phyloP scores from a whole-genome alignment of 163 green algal species.

The Chlorella variabilis region DNA sequence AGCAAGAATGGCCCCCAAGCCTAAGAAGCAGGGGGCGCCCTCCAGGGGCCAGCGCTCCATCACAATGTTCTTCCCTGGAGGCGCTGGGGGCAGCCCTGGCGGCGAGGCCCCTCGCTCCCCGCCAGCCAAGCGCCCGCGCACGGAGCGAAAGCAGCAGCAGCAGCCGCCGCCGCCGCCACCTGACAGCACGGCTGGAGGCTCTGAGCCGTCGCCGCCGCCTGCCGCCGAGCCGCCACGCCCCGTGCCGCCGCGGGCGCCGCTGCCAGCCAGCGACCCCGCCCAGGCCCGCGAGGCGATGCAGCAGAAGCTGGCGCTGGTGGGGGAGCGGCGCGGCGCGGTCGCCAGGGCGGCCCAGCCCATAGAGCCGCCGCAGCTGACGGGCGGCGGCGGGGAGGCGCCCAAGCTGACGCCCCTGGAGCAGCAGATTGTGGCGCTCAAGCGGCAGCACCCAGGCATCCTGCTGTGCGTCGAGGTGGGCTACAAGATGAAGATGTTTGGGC shows the following conservation, averaged over 20 bases:
- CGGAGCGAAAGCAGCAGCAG: neutral
- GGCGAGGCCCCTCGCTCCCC: neutral
- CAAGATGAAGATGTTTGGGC: conserved; percentile 77
- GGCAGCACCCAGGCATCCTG: conserved; percentile 70
- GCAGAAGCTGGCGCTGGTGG: neutral
- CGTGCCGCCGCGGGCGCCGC: neutral
- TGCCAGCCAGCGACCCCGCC: neutral
- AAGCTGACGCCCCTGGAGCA: conserved; percentile 78
- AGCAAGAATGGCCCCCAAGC: too few relatives aligned
- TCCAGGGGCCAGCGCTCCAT: conserved; percentile 22
- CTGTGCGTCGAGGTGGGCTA: conserved; percentile 75
- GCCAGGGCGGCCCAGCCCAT: neutral
- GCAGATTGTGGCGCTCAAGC: conserved; percentile 69
- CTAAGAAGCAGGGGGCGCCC: neutral
- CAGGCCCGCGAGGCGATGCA: neutral
- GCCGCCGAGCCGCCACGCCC: neutral
- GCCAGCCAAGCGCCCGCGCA: neutral
- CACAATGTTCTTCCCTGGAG: neutral
- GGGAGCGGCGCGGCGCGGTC: neutral
- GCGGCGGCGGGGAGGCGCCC: neutral
- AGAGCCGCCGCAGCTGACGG: neutral
- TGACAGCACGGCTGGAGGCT: neutral
- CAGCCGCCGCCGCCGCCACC: neutral
- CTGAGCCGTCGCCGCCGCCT: neutral
- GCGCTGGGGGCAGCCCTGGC: neutral